A percentile compares a stretch with the other conserved stretches of the same genome.
These are phyloP conservation scores for Cercospora zeina DNA, from an alignment of 2,329 filamentous ascomycete species.

Conservation along the genomic window DNA sequence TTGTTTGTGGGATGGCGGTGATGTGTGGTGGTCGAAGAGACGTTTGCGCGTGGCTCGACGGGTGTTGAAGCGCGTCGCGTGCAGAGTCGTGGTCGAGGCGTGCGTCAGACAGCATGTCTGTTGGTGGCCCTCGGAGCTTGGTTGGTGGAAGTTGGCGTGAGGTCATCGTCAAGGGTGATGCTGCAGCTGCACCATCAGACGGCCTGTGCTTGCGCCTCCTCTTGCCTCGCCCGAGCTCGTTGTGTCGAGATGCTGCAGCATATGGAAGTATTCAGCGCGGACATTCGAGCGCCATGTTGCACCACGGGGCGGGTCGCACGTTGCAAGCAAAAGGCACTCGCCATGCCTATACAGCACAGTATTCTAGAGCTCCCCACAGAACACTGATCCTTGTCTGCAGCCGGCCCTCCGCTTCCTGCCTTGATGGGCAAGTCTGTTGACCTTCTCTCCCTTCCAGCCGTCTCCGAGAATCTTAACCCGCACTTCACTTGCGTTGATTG, in stretches of 20 bases:
- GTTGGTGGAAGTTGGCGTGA: neutral
- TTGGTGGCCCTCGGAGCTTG: neutral
- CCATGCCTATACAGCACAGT: neutral
- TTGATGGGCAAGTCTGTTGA: neutral
- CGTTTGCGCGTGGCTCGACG: neutral
- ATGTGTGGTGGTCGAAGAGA: neutral
- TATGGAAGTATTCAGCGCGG: too few relatives aligned
- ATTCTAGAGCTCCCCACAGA: neutral
- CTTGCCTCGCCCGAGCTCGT: neutral
- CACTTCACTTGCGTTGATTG: neutral
- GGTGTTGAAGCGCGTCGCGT: neutral
- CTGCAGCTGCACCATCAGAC: neutral
- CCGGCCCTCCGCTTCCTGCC: constrained; percentile 8
- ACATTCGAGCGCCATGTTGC: neutral
- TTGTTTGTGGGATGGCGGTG: neutral
- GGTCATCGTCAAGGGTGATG: neutral
- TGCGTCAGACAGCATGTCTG: constrained; percentile 2
- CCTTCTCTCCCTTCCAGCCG: neutral
- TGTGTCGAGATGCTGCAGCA: neutral
- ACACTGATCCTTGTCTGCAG: constrained; percentile 2
- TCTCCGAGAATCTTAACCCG: neutral
- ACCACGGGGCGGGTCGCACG: neutral
- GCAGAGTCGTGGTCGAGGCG: neutral
- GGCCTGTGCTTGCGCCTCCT: neutral
- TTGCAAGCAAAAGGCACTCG: neutral